Evolutionary conservation across 1,284 basidiomycete species (phyloP), one percentile per base, ranked within the genome.

Genomic region (Ustilago esculenta): DNA sequence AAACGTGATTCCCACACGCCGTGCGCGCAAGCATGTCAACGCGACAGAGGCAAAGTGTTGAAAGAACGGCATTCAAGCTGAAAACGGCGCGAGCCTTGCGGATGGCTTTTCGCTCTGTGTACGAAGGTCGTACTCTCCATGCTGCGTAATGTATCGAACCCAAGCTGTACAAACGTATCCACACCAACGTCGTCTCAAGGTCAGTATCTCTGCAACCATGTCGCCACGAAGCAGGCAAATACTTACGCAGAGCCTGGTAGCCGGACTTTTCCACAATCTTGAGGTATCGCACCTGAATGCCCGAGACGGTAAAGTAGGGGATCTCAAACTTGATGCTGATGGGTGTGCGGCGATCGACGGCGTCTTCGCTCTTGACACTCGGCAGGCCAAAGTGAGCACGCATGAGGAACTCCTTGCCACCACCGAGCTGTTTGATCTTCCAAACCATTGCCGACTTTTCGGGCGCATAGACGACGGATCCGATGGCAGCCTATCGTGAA

Each of bases 221-320:
- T n/a, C n/a, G n/a, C n/a, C n/a, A n/a, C n/a, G n/a, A n/a, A n/a
- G n/a, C n/a, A n/a, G n/a, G n/a, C n/a, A n/a, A n/a, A n/a, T n/a
- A n/a, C n/a, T 55, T 56, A 84, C 81, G 92, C 57, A 94, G 83
- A 0, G 93, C 92, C 83, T 96, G 92, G 53, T 82, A 82, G 17
- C 94, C 95, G 56, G 91, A 94, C 86, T 98, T 98, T 83, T 98
- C 96, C 1, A 98, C 94, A 51, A 99, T 94, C 84, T 98, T 98
- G 71, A 93, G 86, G 81, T 97, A 98, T 49, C 94, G 87, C 15
- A 98, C 95, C 83, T 96, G 93, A 61, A 98, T 96, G 9, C 96
- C 95, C 0, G 93, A 96, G 1, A 84, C 83, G 0, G 94, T 97
- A 82, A 97, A 97, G 85, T 96, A 97, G 2, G 95, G 94, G 39